phyloP scores from a whole-genome alignment of 257 asterid species.

The Echites panduratus region DNA sequence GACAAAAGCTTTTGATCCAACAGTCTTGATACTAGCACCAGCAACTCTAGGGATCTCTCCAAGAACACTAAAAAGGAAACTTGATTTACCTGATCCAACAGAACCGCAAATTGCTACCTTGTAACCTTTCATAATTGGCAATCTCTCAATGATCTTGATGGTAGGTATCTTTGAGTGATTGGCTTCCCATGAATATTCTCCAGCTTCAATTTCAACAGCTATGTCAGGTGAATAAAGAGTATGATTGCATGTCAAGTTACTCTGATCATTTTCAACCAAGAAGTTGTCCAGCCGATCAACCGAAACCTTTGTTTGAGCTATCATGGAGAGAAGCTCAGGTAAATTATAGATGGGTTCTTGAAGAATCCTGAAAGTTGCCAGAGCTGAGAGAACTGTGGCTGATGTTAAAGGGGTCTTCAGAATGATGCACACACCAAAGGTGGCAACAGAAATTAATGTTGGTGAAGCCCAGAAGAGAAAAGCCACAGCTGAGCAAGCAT shows the following conservation, averaged over 20 bases:
- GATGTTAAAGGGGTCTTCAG: constrained; percentile 63
- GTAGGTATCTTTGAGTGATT: constrained; percentile 40
- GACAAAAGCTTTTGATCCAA: constrained; percentile 74
- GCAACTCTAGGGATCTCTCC: constrained; percentile 67
- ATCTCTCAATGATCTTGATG: constrained; percentile 36
- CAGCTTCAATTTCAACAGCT: constrained; percentile 59
- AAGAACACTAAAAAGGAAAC: constrained; percentile 59
- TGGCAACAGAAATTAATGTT: constrained; percentile 64
- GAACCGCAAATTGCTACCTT: constrained; percentile 81
- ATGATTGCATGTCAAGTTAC: constrained; percentile 22
- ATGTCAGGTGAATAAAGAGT: constrained; percentile 26
- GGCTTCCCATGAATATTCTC: constrained; percentile 65
- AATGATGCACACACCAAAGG: constrained; percentile 60
- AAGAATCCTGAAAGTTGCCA: constrained; percentile 79
- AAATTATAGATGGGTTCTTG: constrained; percentile 89
- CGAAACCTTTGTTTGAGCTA: constrained; percentile 79
- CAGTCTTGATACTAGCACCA: constrained; percentile 49
- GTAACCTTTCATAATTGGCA: constrained; percentile 49
- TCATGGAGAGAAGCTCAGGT: constrained; percentile 73
- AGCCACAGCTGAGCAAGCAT: constrained; percentile 61
- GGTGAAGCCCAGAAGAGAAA: constrained; percentile 94
- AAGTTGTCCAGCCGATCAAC: constrained; percentile 55
- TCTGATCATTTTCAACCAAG: constrained; percentile 48
- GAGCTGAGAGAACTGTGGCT: constrained; percentile 71
- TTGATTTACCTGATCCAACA: constrained; percentile 83